Evolutionary conservation across 148 eudicot species (phyloP).

Genomic region (Chenopodium album): DNA sequence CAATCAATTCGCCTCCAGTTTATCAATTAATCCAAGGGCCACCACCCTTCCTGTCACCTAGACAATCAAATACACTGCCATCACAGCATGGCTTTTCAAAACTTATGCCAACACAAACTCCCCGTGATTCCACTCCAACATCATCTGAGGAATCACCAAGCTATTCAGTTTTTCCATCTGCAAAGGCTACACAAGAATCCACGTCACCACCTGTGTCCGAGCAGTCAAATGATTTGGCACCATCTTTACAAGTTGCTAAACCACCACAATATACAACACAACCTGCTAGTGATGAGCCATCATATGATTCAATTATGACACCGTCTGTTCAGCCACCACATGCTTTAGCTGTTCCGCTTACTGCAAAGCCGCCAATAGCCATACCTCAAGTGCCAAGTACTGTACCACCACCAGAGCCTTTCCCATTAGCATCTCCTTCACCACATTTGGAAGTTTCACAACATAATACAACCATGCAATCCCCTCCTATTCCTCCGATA

Average conservation of each 20-base stretch:
- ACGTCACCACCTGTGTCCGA: slow-evolving; percentile 10
- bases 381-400: slow-evolving; percentile 6
- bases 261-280: slow-evolving; percentile 2
- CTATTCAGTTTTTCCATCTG: slow-evolving; percentile 9
- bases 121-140: slow-evolving; percentile 14
- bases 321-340: slow-evolving; percentile 24
- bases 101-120: slow-evolving; percentile 6
- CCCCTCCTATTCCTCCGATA: slow-evolving; percentile 4
- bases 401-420: slow-evolving; percentile 4
- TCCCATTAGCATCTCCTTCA: background rate
- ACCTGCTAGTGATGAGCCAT: background rate
- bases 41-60: slow-evolving; percentile 5
- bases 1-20: slow-evolving; percentile 16
- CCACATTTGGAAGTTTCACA: slow-evolving; percentile 23
- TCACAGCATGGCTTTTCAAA: slow-evolving; percentile 4
- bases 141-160: slow-evolving; percentile 12
- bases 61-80: slow-evolving; percentile 13
- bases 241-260: slow-evolving; percentile 9
- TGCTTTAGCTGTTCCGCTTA: slow-evolving; percentile 13
- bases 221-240: slow-evolving; percentile 5
- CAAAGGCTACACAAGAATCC: slow-evolving; percentile 13
- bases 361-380: slow-evolving; percentile 7
- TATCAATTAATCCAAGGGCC: slow-evolving; percentile 5
- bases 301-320: background rate
- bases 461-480: slow-evolving; percentile 11